Evolutionary conservation across 2,329 filamentous ascomycete genomes (phyloP), one percentile per base, ranked within the genome.

Genomic region (Emydomyces testavorans): DNA sequence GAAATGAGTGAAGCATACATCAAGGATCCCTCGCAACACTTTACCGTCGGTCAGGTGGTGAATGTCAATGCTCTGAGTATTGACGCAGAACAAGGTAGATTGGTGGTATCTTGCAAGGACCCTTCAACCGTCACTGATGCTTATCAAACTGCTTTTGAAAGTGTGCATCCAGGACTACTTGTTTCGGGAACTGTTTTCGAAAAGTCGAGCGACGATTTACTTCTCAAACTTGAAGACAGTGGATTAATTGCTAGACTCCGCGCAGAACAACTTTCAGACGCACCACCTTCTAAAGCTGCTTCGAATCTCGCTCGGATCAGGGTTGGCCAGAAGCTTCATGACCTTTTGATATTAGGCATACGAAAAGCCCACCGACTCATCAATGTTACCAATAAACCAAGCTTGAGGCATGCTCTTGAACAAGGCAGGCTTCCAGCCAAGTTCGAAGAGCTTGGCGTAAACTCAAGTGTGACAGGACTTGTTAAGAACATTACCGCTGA

Each of bases 1-100:
- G 90, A 98, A 66, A 98, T 98, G 92, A 96, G 92, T 62, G 92
- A 98, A 63, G 88, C 89, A 8, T 95, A 83, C 61, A 95, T 98
- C 59, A 78, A 83, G 56, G 85, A 95, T 59, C 88, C 92, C 3
- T 79, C 78, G 38, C 81, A 93, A 59, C 89, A 96, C 66, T 98
- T 98, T 71, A 80, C 83, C 29, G 69, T 80, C 36, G 93, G 92
- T 0, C 92, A 98, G 63, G 90, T 94, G 1, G 83, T 98, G 55
- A 93, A 80, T 58, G 85, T 95, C 16, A 85, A 90, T 59, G 80
- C 93, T n/a, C 66, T 94, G 28, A 84, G 82, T 42, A 79, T 95
- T 42, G 80, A 94, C 56, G 71, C 80, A 1, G 79, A 83, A 49
- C 72, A 77, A 32, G 74, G 76, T 52, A 82, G 83, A 55, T 77